phyloP scores from a whole-genome alignment of 306 rosid genomes.

The Calophaca sinica region DNA sequence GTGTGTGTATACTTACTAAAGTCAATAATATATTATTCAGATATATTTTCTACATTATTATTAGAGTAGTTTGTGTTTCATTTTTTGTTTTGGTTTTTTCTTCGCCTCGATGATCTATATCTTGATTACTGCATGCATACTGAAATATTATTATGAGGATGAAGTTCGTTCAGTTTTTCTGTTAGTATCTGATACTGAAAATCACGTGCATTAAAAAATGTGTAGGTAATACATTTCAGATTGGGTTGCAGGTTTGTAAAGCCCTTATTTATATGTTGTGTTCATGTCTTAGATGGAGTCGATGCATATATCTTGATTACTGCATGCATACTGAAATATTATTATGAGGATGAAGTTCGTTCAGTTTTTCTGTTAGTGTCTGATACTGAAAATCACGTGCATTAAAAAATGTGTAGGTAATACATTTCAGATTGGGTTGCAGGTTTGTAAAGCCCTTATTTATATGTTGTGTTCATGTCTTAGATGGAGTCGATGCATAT shows the following conservation, averaged over 20 bases:
- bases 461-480: neutral
- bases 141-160: slow-evolving; percentile 27
- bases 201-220: neutral
- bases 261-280: neutral
- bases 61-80: neutral
- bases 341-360: slow-evolving; percentile 19
- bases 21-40: too few relatives aligned
- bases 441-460: neutral
- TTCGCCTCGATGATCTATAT: neutral
- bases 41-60: too few relatives aligned
- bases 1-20: too few relatives aligned
- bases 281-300: too few relatives aligned
- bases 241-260: neutral
- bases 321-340: slow-evolving; percentile 20
- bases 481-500: neutral
- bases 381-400: slow-evolving; percentile 16
- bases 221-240: neutral
- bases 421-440: slow-evolving; percentile 8
- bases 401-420: neutral
- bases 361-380: slow-evolving; percentile 3
- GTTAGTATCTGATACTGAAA: slow-evolving; percentile 8
- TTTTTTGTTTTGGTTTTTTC: neutral
- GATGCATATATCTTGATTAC: slow-evolving; percentile 24
- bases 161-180: slow-evolving; percentile 1
- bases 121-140: slow-evolving; percentile 27